Evolutionary conservation across 2,329 filamentous ascomycete genomes (phyloP).

Genomic region (Cordyceps tenuipes): DNA sequence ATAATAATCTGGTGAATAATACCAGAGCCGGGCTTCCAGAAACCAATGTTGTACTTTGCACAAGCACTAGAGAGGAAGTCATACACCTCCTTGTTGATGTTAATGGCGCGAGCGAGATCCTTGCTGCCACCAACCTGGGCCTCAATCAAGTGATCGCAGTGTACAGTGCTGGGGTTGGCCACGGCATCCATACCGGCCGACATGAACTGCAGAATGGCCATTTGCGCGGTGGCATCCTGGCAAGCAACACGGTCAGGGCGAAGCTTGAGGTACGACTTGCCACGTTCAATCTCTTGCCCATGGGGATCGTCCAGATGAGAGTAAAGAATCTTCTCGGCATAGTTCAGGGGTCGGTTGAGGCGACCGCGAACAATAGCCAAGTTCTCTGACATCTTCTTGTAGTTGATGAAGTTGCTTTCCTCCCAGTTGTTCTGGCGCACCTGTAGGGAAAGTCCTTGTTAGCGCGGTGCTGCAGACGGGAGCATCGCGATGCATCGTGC

Average conservation of each 20-base stretch:
- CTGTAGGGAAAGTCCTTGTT: constrained; percentile 23
- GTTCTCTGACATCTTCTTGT: constrained; percentile 99
- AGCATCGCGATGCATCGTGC: background rate
- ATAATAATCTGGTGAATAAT: constrained; percentile 99
- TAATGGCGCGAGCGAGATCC: constrained; percentile 83
- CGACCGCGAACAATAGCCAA: constrained; percentile 79
- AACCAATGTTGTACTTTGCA: constrained; percentile 99
- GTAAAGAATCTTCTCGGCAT: constrained; percentile 97
- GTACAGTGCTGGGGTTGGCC: constrained; percentile 88
- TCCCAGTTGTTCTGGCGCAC: constrained; percentile 96
- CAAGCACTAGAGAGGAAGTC: constrained; percentile 91
- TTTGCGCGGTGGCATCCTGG: constrained; percentile 98
- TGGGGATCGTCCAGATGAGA: constrained; percentile 97
- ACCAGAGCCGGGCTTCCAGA: constrained; percentile 97
- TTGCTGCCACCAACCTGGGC: constrained; percentile 87
- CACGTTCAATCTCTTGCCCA: constrained; percentile 91
- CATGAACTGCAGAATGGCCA: constrained; percentile 99
- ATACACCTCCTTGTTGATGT: constrained; percentile 99
- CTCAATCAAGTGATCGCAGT: constrained; percentile 99
- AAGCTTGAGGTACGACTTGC: constrained; percentile 90
- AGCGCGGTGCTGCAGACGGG: background rate
- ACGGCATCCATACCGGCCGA: constrained; percentile 93
- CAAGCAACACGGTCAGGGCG: constrained; percentile 96
- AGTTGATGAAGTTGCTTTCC: constrained; percentile 96
- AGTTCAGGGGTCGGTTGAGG: constrained; percentile 88